Percentiles rank a stretch among this genome's conserved stretches.
Evolutionary conservation across 331 rosid species (phyloP).

Genomic region (Acacia pycnantha): DNA sequence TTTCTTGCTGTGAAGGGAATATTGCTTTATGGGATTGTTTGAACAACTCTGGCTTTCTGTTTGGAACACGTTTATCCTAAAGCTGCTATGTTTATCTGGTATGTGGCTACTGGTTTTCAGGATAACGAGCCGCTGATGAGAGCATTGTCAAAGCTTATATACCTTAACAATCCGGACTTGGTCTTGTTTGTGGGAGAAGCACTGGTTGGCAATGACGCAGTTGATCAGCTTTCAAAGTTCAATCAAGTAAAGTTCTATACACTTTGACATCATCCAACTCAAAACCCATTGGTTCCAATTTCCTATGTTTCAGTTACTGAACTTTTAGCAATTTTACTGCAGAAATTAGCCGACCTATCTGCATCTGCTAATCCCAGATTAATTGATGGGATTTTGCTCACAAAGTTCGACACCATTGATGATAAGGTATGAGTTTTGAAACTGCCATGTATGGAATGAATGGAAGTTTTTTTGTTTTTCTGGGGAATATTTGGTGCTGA

Average conservation of each 20-base stretch:
- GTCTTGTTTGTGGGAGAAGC: slow-evolving; percentile 98
- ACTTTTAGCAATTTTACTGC: slow-evolving; percentile 28
- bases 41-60: slow-evolving; percentile 12
- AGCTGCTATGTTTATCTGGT: slow-evolving; percentile 17
- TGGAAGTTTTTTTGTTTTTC: neutral
- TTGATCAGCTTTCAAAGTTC: slow-evolving; percentile 97
- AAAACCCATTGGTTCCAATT: neutral
- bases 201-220: slow-evolving; percentile 94
- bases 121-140: slow-evolving; percentile 99
- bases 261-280: neutral
- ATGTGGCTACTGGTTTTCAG: slow-evolving; percentile 42
- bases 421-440: slow-evolving; percentile 63
- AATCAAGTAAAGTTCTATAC: slow-evolving; percentile 62
- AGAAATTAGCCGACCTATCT: slow-evolving; percentile 94
- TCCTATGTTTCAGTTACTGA: slow-evolving; percentile 1
- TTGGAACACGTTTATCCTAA: slow-evolving; percentile 14
- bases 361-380: slow-evolving; percentile 59
- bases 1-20: neutral
- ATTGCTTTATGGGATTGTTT: neutral
- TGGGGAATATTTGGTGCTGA: slow-evolving; percentile 1
- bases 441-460: neutral
- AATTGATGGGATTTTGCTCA: slow-evolving; percentile 95
- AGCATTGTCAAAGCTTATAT: slow-evolving; percentile 90
- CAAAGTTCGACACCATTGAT: slow-evolving; percentile 96
- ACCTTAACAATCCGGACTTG: slow-evolving; percentile 91